These are phyloP conservation scores for Anethum foeniculum DNA, from an alignment of 140 eudicot genomes.

Conservation along the genomic window DNA sequence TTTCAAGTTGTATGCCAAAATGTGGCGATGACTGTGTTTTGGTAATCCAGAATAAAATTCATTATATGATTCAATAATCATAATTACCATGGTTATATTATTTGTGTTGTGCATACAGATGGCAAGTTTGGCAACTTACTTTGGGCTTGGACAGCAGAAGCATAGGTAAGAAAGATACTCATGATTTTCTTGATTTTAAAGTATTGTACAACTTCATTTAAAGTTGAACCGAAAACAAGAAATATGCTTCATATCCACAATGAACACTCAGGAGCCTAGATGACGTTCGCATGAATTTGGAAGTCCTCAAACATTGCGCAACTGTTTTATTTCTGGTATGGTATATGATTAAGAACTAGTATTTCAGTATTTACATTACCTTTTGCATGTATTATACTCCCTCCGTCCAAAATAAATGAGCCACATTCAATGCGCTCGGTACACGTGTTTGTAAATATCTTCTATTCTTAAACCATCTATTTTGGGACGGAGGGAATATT, in stretches of 20 bases:
- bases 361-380: background rate
- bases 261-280: conserved; percentile 62
- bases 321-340: conserved; percentile 79
- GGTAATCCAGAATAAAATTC: background rate
- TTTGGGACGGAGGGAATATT: too few relatives aligned
- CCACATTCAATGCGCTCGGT: too few relatives aligned
- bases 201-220: background rate
- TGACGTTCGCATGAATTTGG: conserved; percentile 96
- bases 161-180: conserved; percentile 47
- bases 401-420: too few relatives aligned
- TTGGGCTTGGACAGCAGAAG: conserved; percentile 91
- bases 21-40: background rate
- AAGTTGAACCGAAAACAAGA: background rate
- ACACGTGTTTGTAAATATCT: too few relatives aligned
- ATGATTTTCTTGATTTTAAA: background rate
- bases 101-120: conserved; percentile 28
- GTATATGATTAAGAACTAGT: background rate
- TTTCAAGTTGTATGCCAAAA: background rate
- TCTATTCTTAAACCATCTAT: too few relatives aligned
- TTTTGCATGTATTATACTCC: background rate
- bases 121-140: conserved; percentile 85
- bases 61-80: background rate
- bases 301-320: conserved; percentile 90
- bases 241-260: background rate
- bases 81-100: background rate